Conservation (phyloP, 1,139 yeast species). For the Hanseniaspora gamundiae region DNA sequence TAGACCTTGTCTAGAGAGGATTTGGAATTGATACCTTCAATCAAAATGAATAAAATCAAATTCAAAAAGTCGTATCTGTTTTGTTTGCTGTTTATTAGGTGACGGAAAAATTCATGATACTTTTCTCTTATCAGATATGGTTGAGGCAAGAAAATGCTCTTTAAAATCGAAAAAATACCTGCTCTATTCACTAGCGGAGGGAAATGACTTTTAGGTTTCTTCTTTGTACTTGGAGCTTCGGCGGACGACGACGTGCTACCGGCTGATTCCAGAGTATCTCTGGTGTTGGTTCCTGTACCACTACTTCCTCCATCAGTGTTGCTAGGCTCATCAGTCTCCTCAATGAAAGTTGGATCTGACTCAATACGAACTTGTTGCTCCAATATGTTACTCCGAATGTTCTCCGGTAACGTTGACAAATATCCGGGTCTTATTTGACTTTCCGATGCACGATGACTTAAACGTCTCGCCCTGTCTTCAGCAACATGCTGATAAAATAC, state of each 20-base stretch:
- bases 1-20: slow-evolving; percentile 56
- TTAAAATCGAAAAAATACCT: slow-evolving; percentile 64
- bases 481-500: slow-evolving; percentile 79
- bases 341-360: not conserved
- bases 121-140: slow-evolving; percentile 51
- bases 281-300: too few species aligned
- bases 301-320: slow-evolving; percentile 6
- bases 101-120: slow-evolving; percentile 54
- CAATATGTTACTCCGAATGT: slow-evolving; percentile 58
- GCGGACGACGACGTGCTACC: too few species aligned
- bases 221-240: slow-evolving; percentile 13
- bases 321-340: slow-evolving; percentile 8
- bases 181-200: slow-evolving; percentile 63
- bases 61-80: slow-evolving; percentile 70
- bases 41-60: slow-evolving; percentile 52
- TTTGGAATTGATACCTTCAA: slow-evolving; percentile 59
- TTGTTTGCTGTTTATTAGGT: slow-evolving; percentile 64
- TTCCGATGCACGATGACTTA: slow-evolving; percentile 31
- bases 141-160: slow-evolving; percentile 66
- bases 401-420: slow-evolving; percentile 68
- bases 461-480: slow-evolving; percentile 41
- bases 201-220: slow-evolving; percentile 32
- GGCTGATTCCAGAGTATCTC: too few species aligned
- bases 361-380: slow-evolving; percentile 45
- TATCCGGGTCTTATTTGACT: slow-evolving; percentile 67